Evolutionary conservation across 2,329 filamentous ascomycete genomes (phyloP), one percentile per base, ranked within the genome.

Genomic region (Lasiodiplodia sp.): DNA sequence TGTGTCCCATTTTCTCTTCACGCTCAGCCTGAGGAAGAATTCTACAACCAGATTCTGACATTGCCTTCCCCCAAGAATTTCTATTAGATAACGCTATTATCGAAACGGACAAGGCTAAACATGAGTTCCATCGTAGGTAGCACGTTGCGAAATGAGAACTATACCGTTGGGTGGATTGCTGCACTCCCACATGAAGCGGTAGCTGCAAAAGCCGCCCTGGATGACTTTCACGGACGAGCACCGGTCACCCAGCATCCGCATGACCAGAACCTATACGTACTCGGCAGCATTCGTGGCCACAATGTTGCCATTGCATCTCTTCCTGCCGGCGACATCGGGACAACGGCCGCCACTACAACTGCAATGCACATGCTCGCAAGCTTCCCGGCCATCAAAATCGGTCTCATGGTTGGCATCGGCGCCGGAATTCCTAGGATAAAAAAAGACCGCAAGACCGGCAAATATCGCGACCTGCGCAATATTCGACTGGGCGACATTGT

Each of bases 271-370:
- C 18, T 70, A 6, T 70, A 70, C 64, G 28, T 21, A 0, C 49
- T 70, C 21, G 75, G 75, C 1, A 55, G 66, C 4, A 71, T 75
- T 34, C 72, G 69, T 18, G 38, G 55, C n/a, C 75, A 75, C 58
- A 73, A 77, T 58, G 72, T 75, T 21, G 74, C 73, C 10, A 67
- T 75, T 23, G 73, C 72, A 4, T 71, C 66, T 38, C 69, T 76
- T 10, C 71, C 73, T 1, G 70, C 69, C 10, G 74, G 73, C 12
- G 60, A 34, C 4, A 68, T 37, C 11, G 74, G 74, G 1, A 72
- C 63, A 10, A 68, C 38, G 7, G 71, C 72, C 8, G 74, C 75
- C 12, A 66, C 72, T 5, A 62, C 66, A 4, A 23, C 47, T 2
- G 21, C 47, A n/a, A 51, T 51, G 47, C 47, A 51, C 47, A 51